Conservation (phyloP, 192 early-diverging fungal genomes). For the Entomortierella beljakovae region DNA sequence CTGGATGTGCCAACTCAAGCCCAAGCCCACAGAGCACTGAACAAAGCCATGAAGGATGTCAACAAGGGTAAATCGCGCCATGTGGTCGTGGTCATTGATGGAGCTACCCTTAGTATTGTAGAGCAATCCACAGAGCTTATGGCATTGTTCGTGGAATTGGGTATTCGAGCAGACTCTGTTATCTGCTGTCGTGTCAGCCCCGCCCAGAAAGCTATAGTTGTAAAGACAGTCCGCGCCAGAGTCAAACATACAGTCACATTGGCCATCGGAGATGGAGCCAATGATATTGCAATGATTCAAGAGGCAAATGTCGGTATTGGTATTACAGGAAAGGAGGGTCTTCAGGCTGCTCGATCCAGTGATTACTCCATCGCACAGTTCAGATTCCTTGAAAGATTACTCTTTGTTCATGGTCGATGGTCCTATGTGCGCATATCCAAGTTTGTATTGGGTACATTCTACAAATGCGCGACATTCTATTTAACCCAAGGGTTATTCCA, state of each 20-base stretch:
- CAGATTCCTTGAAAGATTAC: constrained; percentile 79
- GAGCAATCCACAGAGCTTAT: constrained; percentile 64
- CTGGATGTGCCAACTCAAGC: constrained; percentile 54
- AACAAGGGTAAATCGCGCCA: constrained; percentile 50
- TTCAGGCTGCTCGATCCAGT: constrained; percentile 86
- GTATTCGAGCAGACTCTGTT: constrained; percentile 79
- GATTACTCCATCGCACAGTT: constrained; percentile 96
- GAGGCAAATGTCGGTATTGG: constrained; percentile 94
- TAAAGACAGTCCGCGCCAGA: constrained; percentile 71
- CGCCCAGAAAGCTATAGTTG: constrained; percentile 90
- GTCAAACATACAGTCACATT: constrained; percentile 68
- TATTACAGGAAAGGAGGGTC: constrained; percentile 89
- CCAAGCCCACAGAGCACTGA: constrained; percentile 42
- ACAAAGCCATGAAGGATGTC: constrained; percentile 55
- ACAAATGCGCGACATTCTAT: constrained; percentile 89
- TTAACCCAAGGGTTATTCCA: constrained; percentile 81
- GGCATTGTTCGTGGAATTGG: constrained; percentile 78
- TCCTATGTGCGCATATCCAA: constrained; percentile 85
- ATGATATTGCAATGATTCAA: constrained; percentile 97
- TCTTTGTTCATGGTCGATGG: constrained; percentile 92
- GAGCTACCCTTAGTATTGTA: constrained; percentile 55
- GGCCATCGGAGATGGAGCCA: constrained; percentile 94
- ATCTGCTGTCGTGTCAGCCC: constrained; percentile 94
- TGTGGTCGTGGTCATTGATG: constrained; percentile 62
- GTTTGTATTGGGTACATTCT: constrained; percentile 88